Conservation (phyloP, 805 yeast genomes). For the Wickerhamomyces sydowiorum region DNA sequence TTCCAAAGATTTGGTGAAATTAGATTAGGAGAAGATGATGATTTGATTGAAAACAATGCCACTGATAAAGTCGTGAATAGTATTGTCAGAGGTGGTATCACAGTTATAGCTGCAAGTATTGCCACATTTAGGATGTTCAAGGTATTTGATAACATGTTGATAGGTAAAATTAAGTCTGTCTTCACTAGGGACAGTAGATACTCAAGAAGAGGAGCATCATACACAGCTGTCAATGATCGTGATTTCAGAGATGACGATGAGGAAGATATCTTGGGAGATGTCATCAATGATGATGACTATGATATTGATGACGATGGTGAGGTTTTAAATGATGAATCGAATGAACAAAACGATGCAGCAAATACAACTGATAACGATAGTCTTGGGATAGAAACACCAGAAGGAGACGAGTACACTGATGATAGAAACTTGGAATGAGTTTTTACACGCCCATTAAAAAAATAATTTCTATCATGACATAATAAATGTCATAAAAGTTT, state of each 20-base stretch:
- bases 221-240: conserved; percentile 12
- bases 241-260: conserved; percentile 20
- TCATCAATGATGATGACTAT: conserved; percentile 18
- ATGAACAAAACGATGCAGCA: conserved; percentile 11
- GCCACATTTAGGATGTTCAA: conserved; percentile 25
- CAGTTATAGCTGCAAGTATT: conserved; percentile 26
- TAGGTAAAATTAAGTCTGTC: conserved; percentile 10
- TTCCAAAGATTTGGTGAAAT: conserved; percentile 75
- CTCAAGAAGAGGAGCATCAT: conserved; percentile 17
- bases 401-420: conserved; percentile 1
- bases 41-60: conserved; percentile 49
- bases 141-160: conserved; percentile 15
- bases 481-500: not conserved
- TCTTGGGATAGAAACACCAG: not conserved
- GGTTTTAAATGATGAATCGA: conserved; percentile 10
- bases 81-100: conserved; percentile 27
- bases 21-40: conserved; percentile 72
- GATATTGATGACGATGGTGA: conserved; percentile 21
- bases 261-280: conserved; percentile 16
- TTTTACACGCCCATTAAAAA: not conserved
- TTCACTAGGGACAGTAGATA: conserved; percentile 17
- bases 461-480: not conserved
- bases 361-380: conserved; percentile 5
- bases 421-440: conserved; percentile 1
- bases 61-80: conserved; percentile 59